Evolutionary conservation across 148 eudicot genomes (phyloP), one percentile per base, ranked within the genome.

Genomic region (Silene uniflora): DNA sequence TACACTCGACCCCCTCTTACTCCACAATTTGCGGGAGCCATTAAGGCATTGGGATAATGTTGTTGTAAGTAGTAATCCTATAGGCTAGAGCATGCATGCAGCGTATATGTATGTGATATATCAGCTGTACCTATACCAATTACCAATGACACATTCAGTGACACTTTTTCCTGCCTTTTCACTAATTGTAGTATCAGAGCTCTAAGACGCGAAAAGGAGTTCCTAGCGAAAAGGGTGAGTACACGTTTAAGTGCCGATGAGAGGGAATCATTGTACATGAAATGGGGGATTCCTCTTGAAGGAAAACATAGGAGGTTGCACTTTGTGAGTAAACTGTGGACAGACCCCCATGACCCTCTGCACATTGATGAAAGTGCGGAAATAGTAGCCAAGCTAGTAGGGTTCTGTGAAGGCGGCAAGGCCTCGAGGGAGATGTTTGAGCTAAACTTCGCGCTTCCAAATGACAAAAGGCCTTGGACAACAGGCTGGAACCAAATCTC

Each of bases 381-480:
- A 73, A 86, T 94, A 42, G 95, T 94, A 13, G 98, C 95, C 10
- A 91, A 86, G 81, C 91, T 94, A 21, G 98, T 94, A 2, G 98
- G 96, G 6, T 89, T 94, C 39, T 79, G 88, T 49, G 89, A 88
- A 81, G 81, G 93, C 27, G 97, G 97, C 54, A 91, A 93, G 73
- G 81, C 88, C 76, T 83, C 98, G 2, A 91, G 87, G 79, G 98
- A 94, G 84, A 94, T 94, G 98, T 90, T 93, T 83, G 97, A 90
- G 86, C 93, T 93, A 2, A 93, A 91, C 64, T 91, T 93, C 78
- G 91, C 86, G 17, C 88, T 82, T 72, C 98, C 98, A 19, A 83
- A 82, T 29, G 91, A 89, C 49, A 90, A 87, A 79, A 84, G 90
- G 70, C 88, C 91, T 8, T 93, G 97, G 98, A 77, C 84, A 52